phyloP scores from a whole-genome alignment of 306 rosid species.

The Malus asiatica region DNA sequence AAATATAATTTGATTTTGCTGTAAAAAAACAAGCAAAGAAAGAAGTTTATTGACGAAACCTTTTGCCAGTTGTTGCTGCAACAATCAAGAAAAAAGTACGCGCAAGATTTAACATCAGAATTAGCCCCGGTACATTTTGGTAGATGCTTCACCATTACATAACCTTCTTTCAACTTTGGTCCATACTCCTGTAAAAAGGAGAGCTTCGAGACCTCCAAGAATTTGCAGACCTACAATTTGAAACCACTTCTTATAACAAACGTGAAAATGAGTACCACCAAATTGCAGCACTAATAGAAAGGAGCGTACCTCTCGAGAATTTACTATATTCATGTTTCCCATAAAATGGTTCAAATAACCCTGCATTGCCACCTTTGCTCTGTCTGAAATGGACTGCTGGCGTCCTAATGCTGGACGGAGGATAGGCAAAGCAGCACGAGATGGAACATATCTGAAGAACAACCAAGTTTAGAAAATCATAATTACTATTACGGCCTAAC shows the following conservation, averaged over 20 bases:
- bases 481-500: background rate
- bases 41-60: slow-evolving; percentile 20
- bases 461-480: slow-evolving; percentile 6
- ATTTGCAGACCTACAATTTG: slow-evolving; percentile 39
- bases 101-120: slow-evolving; percentile 25
- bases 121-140: slow-evolving; percentile 20
- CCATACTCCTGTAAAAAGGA: slow-evolving; percentile 44
- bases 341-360: slow-evolving; percentile 73
- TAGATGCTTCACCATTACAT: slow-evolving; percentile 43
- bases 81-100: slow-evolving; percentile 8
- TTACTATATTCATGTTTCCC: slow-evolving; percentile 76
- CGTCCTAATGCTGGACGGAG: slow-evolving; percentile 74
- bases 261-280: background rate
- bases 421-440: slow-evolving; percentile 73
- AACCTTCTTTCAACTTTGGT: slow-evolving; percentile 50
- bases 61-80: slow-evolving; percentile 42
- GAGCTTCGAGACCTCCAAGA: slow-evolving; percentile 49
- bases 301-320: slow-evolving; percentile 71
- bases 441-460: slow-evolving; percentile 66
- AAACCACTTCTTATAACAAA: background rate
- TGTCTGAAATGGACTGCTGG: slow-evolving; percentile 63
- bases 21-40: background rate
- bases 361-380: slow-evolving; percentile 82
- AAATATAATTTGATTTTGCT: background rate
- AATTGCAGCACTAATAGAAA: background rate